Base-by-base conservation (phyloP, 306 rosid genomes). In the Sicyos baderoa region DNA sequence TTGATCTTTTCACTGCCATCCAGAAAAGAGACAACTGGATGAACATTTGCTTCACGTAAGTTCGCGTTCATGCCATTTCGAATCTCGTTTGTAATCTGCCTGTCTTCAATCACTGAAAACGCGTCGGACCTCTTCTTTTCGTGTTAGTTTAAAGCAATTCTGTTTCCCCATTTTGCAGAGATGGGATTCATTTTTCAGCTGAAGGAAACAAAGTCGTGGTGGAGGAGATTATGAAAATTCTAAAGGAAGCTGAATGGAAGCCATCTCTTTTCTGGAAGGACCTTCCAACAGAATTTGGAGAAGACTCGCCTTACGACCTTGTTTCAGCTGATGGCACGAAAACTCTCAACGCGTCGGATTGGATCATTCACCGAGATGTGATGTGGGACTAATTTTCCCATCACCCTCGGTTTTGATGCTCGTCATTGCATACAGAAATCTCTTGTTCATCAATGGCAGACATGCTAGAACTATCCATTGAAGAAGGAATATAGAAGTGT, bases 201-300 rank as follows among this genome's bases (percentile, higher is more conserved):
- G 96, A 86, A 76, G 99, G 97, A 75, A 94, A 91, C 91, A 90
- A 88, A 71, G 70, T 88, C 60, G 92, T 90, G 74, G 97, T 79
- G 73, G 80, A 68, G 78, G 97, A 88, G 88, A 85, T 90, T 77
- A 80, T 94, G 52, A 77, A 80, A 74, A 90, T 88, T 55, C 81
- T 94, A 6, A 90, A 86, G 80, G 89, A 80, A 73, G 90, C 96
- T 8, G 88, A 90, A 18, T 94, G 96, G 99, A 78, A 90, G 79
- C 97, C 97, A 58, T 72, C 89, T 73, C 82, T 90, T 3, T 97
- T 88, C 74, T 94, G 99, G 99, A 86, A 85, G 72, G 79, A 92
- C 17, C 58, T 94, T 73, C 83, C 88, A 1, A 84, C 96, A 15
- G 97, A 94, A 74, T 94, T 88, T 76, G 47, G 87, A 7, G 91